Base-by-base conservation (phyloP, 2,329 filamentous ascomycete genomes). In the Paracorniculantispora psalliotae region DNA sequence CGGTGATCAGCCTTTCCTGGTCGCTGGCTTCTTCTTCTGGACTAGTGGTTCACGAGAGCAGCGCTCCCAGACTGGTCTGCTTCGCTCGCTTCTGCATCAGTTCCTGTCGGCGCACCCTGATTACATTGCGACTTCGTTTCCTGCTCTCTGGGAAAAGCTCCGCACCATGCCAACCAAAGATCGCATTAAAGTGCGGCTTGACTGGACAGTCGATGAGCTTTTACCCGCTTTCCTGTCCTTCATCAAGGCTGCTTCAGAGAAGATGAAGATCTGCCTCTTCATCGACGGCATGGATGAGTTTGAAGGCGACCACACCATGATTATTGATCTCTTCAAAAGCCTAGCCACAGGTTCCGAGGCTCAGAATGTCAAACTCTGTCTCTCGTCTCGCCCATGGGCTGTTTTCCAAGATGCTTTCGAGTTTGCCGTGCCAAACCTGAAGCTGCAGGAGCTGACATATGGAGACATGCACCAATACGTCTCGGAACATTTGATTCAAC, bases 11-110 rank as follows among this genome's bases (percentile, higher is more conserved):
- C 67, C 67, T 0, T 63, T 72, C 2, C 69, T 67, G 2, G 72
- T 69, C 0, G 74, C 75, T 0, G 71, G 68, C 0, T 79, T 75
- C 64, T 80, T 77, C 61, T 78, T 80, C 59, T 80, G 77, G 77
- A 75, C 71, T 2, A 73, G 71, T 19, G 75, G 73, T 4, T 73
- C 71, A 0, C 62, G 66, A 21, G 71, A 73, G 33, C 74, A 76
- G 62, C 67, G 71, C 17, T 75, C 73, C 0, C 69, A 72, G 44
- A 68, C 67, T 1, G 74, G 74, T 0, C 59, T 76, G 10, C 47
- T 76, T 26, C 68, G 72, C 2, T 74, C 68, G 7, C 64, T 76
- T 0, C 62, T 76, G 0, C 68, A 74, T 55, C 73, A 76, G 47
- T 55, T 76, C 0, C 61, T 76, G 0, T 65, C 64, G 0, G 57